Evolutionary conservation across 805 yeast species (phyloP).

Genomic region (Limtongia smithiae): DNA sequence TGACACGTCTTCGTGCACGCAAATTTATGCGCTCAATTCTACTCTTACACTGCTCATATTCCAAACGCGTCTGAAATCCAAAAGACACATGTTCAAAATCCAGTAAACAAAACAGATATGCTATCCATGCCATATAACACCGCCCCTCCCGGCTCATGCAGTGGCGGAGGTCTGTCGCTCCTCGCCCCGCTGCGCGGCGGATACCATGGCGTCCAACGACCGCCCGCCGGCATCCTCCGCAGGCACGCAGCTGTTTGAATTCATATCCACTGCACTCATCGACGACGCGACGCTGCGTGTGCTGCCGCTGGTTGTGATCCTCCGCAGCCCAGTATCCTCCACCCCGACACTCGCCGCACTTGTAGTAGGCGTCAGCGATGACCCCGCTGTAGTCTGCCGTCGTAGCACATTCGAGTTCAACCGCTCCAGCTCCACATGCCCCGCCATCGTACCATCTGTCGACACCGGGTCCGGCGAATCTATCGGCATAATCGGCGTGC

Average conservation of each 20-base stretch:
- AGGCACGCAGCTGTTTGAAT: neutral
- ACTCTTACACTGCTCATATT: too few relatives aligned
- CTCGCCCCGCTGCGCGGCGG: neutral
- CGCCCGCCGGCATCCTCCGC: neutral
- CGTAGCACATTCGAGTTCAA: conserved; percentile 1
- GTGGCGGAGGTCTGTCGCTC: conserved; percentile 9
- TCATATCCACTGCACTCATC: neutral
- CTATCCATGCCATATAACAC: too few relatives aligned
- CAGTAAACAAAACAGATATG: too few relatives aligned
- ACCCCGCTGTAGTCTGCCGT: conserved; percentile 8
- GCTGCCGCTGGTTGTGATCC: neutral
- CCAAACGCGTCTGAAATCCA: too few relatives aligned
- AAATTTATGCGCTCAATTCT: too few relatives aligned
- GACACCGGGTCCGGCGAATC: conserved; percentile 11
- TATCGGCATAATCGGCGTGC: conserved; percentile 18
- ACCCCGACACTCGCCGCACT: neutral
- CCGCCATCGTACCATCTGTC: neutral
- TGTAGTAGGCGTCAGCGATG: neutral
- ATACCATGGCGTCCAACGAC: neutral
- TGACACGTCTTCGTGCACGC: too few relatives aligned
- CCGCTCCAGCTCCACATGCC: neutral
- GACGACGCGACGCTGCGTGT: neutral
- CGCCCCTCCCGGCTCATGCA: too few relatives aligned
- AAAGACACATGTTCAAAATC: too few relatives aligned
- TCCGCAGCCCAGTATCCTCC: neutral